Base-by-base conservation (phyloP, 306 rosid genomes). In the Vigna trinervia region DNA sequence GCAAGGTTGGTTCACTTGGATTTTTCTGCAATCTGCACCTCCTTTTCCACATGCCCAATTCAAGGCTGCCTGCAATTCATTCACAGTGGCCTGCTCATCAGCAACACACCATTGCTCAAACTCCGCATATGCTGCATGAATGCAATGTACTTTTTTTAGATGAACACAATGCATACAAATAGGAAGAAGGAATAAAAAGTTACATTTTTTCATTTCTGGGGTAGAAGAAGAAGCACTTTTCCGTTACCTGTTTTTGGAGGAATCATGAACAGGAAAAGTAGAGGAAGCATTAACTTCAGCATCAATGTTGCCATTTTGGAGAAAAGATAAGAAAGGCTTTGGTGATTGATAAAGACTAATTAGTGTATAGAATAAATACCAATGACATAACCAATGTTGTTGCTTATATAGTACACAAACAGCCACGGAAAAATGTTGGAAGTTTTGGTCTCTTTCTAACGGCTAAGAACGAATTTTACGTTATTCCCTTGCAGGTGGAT, bases 1-100 rank as follows among this genome's bases (percentile, higher is more conserved):
- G 80, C 98, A 91, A 69, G 90, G 78, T 73, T 94, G 89, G 73
- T 86, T 85, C 47, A 43, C 65, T 46, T 85, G 93, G 81, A 92
- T 85, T 51, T 84, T 80, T 51, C 87, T 88, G 23, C 97, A 92
- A 78, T 94, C 85, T 34, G 92, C 98, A 47, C 97, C 92, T 78
- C 92, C 94, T 68, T 14, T 79, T 48, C 93, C 92, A 75, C 98
- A 89, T 10, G 96, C 93, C 97, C 98, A 92, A 54, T 92, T 86
- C 77, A 94, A 53, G 4, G 93, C 96, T 60, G 50, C 85, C 77
- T 88, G 98, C 79, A 94, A 38, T 82, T 90, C 95, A 5, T 53
- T 9, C 32, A 89, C 93, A 0, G 90, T 81, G 59, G 70, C 86
- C 74, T 95, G 98, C 69, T 87, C 93, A 64, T 94, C 96, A 4